phyloP scores from a whole-genome alignment of 148 eudicot genomes.

The Gaultheria prostrata region DNA sequence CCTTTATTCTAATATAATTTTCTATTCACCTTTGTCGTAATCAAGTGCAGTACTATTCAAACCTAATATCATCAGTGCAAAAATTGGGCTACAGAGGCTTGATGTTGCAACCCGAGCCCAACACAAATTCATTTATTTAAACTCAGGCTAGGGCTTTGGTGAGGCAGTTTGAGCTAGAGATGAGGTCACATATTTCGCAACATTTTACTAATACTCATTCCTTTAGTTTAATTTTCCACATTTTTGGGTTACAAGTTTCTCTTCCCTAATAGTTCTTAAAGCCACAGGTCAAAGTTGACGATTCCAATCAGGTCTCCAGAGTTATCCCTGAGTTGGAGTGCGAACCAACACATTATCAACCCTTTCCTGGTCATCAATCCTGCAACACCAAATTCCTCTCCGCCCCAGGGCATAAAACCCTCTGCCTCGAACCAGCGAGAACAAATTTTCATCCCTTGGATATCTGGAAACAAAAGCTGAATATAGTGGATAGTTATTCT shows the following conservation, averaged over 20 bases:
- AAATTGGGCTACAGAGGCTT: not conserved
- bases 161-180: not conserved
- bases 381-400: no score
- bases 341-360: no score
- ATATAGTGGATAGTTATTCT: no score
- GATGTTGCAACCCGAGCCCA: not conserved
- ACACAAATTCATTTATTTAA: not conserved
- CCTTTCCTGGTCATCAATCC: no score
- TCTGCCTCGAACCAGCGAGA: not conserved
- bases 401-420: no score
- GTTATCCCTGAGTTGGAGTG: no score
- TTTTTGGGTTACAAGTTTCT: not conserved
- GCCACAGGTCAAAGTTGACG: no score
- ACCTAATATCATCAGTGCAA: not conserved
- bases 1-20: no score
- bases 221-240: not conserved
- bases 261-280: not conserved
- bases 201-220: not conserved
- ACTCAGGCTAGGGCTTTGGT: not conserved
- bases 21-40: not conserved
- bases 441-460: not conserved
- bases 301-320: no score
- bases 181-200: not conserved
- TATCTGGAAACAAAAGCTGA: not conserved
- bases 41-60: not conserved